Percentiles rank a stretch among this genome's conserved stretches.
Conservation (phyloP, 768 basidiomycete genomes). For the Boletus rubroflammeus region DNA sequence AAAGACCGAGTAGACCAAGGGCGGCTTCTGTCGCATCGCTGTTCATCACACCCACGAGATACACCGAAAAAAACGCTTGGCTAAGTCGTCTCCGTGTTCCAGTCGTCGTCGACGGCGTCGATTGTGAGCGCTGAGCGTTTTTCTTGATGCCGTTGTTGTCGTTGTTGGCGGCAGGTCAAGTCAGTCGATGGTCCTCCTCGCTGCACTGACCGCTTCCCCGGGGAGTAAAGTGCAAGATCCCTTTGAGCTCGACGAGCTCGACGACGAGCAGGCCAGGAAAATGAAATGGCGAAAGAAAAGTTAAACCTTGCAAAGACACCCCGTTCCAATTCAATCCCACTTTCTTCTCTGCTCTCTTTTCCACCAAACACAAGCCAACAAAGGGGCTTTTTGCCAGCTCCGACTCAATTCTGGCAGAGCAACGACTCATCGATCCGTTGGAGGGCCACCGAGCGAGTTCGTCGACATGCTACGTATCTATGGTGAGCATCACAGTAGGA, state of each 20-base stretch:
- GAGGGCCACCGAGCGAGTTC: too few relatives aligned
- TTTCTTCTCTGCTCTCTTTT: conserved; percentile 16
- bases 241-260: conserved; percentile 16
- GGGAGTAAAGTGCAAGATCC: background rate
- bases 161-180: background rate
- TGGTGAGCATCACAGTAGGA: too few relatives aligned
- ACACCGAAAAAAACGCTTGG: conserved; percentile 7
- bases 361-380: conserved; percentile 29
- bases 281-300: conserved; percentile 12
- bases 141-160: conserved; percentile 14
- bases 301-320: conserved; percentile 18
- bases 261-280: conserved; percentile 13
- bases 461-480: too few relatives aligned
- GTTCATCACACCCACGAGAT: conserved; percentile 35
- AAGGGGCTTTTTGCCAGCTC: conserved; percentile 25
- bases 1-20: conserved; percentile 53
- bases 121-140: conserved; percentile 12
- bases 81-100: conserved; percentile 1
- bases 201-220: background rate
- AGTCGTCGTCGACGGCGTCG: conserved; percentile 13
- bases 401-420: conserved; percentile 11
- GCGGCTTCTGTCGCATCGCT: conserved; percentile 59
- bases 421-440: too few relatives aligned
- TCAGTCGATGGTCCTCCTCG: conserved; percentile 7
- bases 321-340: conserved; percentile 11